Conservation (phyloP, 1,284 basidiomycete genomes). For the Ceratobasidium sp. region DNA sequence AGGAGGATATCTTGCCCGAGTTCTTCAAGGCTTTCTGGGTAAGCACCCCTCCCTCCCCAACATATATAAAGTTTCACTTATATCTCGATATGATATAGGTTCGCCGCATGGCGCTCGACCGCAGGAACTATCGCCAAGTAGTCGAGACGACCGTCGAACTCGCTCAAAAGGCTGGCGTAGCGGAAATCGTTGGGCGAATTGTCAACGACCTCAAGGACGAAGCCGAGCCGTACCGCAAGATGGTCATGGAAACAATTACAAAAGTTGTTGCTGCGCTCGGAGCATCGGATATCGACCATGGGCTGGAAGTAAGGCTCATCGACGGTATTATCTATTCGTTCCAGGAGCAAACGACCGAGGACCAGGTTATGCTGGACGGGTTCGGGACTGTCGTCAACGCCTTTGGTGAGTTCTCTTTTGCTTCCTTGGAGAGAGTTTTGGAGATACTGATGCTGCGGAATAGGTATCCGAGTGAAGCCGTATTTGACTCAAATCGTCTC, state of each 20-base stretch:
- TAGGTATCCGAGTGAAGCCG: constrained; percentile 96
- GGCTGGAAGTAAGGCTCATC: constrained; percentile 92
- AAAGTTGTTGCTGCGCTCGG: constrained; percentile 94
- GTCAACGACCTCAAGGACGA: constrained; percentile 98
- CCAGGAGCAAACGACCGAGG: constrained; percentile 99
- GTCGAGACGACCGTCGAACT: constrained; percentile 99
- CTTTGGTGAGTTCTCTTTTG: constrained; percentile 64
- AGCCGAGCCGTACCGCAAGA: constrained; percentile 97
- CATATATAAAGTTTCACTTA: not conserved
- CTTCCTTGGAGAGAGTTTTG: not conserved
- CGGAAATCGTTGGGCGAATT: constrained; percentile 94
- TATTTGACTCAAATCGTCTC: constrained; percentile 99
- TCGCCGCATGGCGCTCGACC: constrained; percentile 95
- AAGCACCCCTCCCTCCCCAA: constrained; percentile 51
- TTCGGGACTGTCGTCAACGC: constrained; percentile 98
- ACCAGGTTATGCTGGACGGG: constrained; percentile 99
- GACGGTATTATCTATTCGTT: constrained; percentile 99
- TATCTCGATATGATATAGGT: constrained; percentile 59
- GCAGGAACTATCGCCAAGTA: constrained; percentile 96
- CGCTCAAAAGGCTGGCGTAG: constrained; percentile 95
- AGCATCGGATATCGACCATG: constrained; percentile 96
- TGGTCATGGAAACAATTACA: constrained; percentile 99
- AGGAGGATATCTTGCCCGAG: constrained; percentile 98
- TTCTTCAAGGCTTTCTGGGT: constrained; percentile 99
- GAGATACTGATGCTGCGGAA: not conserved